Evolutionary conservation across 2,329 filamentous ascomycete species (phyloP).

Genomic region (Microcyclosporella mali): DNA sequence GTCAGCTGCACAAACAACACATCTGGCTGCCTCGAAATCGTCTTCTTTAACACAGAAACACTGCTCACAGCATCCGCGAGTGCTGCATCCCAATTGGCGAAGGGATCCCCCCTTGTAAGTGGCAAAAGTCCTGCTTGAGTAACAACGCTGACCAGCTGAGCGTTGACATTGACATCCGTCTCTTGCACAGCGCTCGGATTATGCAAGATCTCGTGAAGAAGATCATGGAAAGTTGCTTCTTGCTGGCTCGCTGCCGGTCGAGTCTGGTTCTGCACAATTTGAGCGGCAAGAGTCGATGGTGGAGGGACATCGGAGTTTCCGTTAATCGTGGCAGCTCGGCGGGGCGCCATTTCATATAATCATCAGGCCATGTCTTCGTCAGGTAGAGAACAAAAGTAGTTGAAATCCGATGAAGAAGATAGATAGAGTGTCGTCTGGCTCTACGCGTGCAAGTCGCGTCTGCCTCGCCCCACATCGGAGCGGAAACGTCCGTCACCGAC

Average conservation of each 20-base stretch:
- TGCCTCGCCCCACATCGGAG: too few species aligned
- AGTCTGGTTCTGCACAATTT: conserved; percentile 70
- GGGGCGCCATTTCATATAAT: conserved; percentile 25
- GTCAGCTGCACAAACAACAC: conserved; percentile 48
- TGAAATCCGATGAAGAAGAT: neutral
- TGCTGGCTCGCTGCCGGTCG: conserved; percentile 50
- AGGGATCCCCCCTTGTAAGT: conserved; percentile 58
- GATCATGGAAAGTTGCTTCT: conserved; percentile 62
- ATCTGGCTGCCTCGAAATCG: conserved; percentile 66
- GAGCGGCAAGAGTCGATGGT: conserved; percentile 79
- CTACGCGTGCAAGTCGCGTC: neutral
- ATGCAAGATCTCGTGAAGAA: conserved; percentile 58
- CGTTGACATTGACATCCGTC: conserved; percentile 68
- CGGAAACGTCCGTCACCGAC: neutral
- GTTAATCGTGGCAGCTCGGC: conserved; percentile 22
- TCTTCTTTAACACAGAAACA: conserved; percentile 68
- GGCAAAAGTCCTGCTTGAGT: conserved; percentile 70
- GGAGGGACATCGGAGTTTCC: conserved; percentile 33
- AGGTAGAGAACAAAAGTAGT: neutral
- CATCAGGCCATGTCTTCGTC: conserved; percentile 1
- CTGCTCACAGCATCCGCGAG: conserved; percentile 62
- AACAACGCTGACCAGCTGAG: conserved; percentile 79
- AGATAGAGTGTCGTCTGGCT: neutral
- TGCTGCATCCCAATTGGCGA: conserved; percentile 52
- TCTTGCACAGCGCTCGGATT: conserved; percentile 46